Base-by-base conservation (phyloP, 164 flowering plant species). In the Sextonia rubra region DNA sequence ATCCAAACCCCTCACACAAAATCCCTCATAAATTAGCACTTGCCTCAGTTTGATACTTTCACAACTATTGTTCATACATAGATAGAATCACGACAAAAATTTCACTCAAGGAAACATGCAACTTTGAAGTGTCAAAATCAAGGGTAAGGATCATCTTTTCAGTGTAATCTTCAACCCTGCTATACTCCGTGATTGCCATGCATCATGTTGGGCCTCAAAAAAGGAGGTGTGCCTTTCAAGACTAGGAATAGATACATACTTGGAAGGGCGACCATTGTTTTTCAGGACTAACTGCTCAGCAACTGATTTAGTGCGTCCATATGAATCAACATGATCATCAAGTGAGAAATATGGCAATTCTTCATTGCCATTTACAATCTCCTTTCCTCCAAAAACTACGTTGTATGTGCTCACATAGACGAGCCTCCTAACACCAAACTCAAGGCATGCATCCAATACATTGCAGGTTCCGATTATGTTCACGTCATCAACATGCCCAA, bases 251-350 rank as follows among this genome's bases (percentile, higher is more conserved):
- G 17, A 52, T 47, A 84, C 91, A 75, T 82, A 94, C 99, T 86
- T 91, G 71, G 86, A 82, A 23, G 86, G 89, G n/a, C 90, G 94
- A 12, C 91, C 94, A 78, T 88, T 95, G 82, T 77, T 82, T 84
- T 91, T 91, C 49, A 95, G 82, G 78, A 95, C 94, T 73, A 95
- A 77, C 81, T 93, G 99, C 68, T 95, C 99, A 11, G 98, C 96
- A 78, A 89, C 77, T 44, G 97, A 85, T 80, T 93, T 93, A 71
- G 90, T 91, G 3, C 94, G 91, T 37, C 89, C 83, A 79, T 93
- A 91, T 3, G 98, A 77, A 83, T 91, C 98, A 44, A 86, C 84
- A 74, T 93, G 97, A 12, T 87, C 85, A 76, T 90, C 94, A 8
- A 89, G 77, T 25, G 93, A 91, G 61, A 89, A 85, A 80, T 91